Evolutionary conservation across 441 rosid species (phyloP), one percentile per base, ranked within the genome.

Genomic region (Populus tomentosa): DNA sequence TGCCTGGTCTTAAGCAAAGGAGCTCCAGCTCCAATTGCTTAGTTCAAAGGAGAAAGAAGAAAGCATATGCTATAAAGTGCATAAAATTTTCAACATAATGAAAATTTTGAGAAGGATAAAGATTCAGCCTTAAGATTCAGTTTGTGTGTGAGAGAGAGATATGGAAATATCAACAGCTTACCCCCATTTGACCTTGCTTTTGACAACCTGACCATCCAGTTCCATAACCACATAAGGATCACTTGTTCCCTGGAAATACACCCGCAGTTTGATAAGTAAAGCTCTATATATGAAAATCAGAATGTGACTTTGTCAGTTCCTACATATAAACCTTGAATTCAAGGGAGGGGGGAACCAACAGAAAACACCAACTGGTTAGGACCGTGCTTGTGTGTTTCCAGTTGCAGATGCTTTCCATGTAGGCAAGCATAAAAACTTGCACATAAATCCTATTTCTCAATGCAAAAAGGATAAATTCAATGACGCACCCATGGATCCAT

Each of bases 401-500:
- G 7, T 32, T 30, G 33, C 5, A 36, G 14, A 26, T 14, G 69
- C n/a, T 23, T 10, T 11, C 7, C 11, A 38, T 40, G 46, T 10
- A 40, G 46, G 46, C 7, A 24, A 16, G 33, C 8, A 21, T 5
- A 11, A 23, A 30, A 6, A 26, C 13, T 26, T 7, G 32, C 23
- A 16, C 20, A 68, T 21, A 40, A 42, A 33, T 6, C 24, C 30
- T 7, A 79, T n/a, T 9, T 4, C 63, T 28, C 7, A 77, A 72
- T 69, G 65, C 35, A 79, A 33, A 69, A 26, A 75, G 50, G 72
- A 72, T 6, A 67, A 24, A 59, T 7, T 8, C 76, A 70, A 69
- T 24, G 56, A 77, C 88, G 35, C 77, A 93, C 97, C 99, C 98
- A 95, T 62, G 94, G 98, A 87, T 94, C 99, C 95, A 95, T 89